A percentile compares a stretch with the other conserved stretches of the same genome.
Evolutionary conservation across 2,329 filamentous ascomycete species (phyloP).

Genomic region (Fusarium armeniacum): DNA sequence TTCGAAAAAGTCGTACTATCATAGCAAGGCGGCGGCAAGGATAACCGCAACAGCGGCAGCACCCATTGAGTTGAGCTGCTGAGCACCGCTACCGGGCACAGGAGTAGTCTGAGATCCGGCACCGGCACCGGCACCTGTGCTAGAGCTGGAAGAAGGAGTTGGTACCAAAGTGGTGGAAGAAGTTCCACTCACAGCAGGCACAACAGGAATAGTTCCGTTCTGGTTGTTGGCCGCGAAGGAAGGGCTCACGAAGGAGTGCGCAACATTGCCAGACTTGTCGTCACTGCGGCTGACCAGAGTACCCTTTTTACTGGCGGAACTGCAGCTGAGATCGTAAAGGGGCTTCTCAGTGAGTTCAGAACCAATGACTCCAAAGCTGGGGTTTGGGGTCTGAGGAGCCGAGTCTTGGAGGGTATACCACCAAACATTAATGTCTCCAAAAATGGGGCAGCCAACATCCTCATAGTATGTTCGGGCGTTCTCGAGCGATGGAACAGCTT

Average conservation of each 20-base stretch:
- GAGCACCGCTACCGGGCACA: slow-evolving; percentile 34
- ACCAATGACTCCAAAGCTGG: slow-evolving; percentile 79
- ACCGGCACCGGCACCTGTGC: slow-evolving; percentile 33
- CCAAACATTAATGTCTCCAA: slow-evolving; percentile 76
- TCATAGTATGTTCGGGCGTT: slow-evolving; percentile 88
- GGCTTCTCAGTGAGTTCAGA: slow-evolving; percentile 66
- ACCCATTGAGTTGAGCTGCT: slow-evolving; percentile 52
- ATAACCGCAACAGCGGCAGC: slow-evolving; percentile 52
- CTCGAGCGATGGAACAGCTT: slow-evolving; percentile 71
- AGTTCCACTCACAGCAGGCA: slow-evolving; percentile 10
- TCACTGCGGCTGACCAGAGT: slow-evolving; percentile 26
- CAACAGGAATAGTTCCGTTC: slow-evolving; percentile 45
- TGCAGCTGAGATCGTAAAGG: slow-evolving; percentile 73
- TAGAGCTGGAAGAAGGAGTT: slow-evolving; percentile 45
- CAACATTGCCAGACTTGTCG: slow-evolving; percentile 6
- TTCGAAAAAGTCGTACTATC: slow-evolving; percentile 15
- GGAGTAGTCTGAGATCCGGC: slow-evolving; percentile 20
- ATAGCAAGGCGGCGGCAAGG: slow-evolving; percentile 52
- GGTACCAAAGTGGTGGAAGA: slow-evolving; percentile 33
- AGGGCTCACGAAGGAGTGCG: slow-evolving; percentile 30
- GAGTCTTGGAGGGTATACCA: slow-evolving; percentile 84
- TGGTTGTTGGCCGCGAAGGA: slow-evolving; percentile 32
- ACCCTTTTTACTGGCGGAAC: slow-evolving; percentile 46
- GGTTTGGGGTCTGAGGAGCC: slow-evolving; percentile 69
- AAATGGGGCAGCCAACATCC: slow-evolving; percentile 79